Conservation (phyloP, 2,329 filamentous ascomycete genomes). For the Rhynchosporium graminicola region DNA sequence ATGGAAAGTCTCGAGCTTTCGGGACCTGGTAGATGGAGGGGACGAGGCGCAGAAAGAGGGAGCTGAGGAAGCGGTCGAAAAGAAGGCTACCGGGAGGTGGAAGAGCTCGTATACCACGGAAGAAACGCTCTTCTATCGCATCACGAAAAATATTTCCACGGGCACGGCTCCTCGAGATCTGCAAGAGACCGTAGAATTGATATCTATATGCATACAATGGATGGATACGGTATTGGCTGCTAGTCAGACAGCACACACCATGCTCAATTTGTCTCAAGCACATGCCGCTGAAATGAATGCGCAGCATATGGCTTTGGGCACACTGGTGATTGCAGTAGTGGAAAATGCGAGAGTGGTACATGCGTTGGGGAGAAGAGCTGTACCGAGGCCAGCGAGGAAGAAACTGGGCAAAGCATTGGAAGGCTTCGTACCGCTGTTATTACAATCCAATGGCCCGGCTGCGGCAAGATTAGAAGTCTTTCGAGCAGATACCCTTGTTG, state of each 20-base stretch:
- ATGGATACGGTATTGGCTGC: constrained; percentile 58
- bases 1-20: constrained; percentile 51
- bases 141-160: constrained; percentile 43
- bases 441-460: constrained; percentile 57
- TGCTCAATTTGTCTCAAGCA: constrained; percentile 44
- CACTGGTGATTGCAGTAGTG: constrained; percentile 61
- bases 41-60: constrained; percentile 18
- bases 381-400: constrained; percentile 56
- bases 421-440: constrained; percentile 56
- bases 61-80: constrained; percentile 26
- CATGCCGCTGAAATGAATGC: constrained; percentile 59
- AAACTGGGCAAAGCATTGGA: constrained; percentile 47
- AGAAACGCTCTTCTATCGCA: constrained; percentile 40
- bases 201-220: constrained; percentile 56
- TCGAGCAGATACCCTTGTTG: constrained; percentile 56
- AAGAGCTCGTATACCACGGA: constrained; percentile 53
- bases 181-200: constrained; percentile 52
- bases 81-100: constrained; percentile 47
- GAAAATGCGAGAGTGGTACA: constrained; percentile 59
- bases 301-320: constrained; percentile 62
- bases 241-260: constrained; percentile 50
- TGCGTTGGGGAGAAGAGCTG: constrained; percentile 52
- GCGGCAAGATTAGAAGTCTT: constrained; percentile 56
- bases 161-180: constrained; percentile 50
- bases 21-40: constrained; percentile 12